These are phyloP conservation scores for Penicillium hesseltinei DNA, from an alignment of 2,329 filamentous ascomycete genomes.

Conservation along the genomic window DNA sequence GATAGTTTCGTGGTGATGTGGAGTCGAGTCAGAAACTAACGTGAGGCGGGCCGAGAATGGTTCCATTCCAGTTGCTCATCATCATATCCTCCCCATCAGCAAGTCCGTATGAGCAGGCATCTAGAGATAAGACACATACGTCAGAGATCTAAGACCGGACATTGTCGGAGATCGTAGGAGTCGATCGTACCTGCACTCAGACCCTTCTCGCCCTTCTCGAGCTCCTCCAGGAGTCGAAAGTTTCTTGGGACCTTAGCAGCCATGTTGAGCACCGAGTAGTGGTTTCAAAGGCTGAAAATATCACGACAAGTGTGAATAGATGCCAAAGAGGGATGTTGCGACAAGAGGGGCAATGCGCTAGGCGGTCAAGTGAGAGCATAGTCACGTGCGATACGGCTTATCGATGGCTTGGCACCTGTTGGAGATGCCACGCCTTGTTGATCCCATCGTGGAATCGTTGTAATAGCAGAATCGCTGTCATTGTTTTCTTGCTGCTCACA, in stretches of 20 bases:
- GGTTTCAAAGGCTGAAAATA: background rate
- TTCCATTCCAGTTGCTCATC: slow-evolving; percentile 99
- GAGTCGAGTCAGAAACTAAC: slow-evolving; percentile 54
- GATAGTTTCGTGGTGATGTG: slow-evolving; percentile 1
- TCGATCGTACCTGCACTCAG: slow-evolving; percentile 68
- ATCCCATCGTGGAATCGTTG: slow-evolving; percentile 15
- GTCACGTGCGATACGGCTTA: slow-evolving; percentile 28
- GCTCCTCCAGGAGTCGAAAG: slow-evolving; percentile 93
- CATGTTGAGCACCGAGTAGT: slow-evolving; percentile 42
- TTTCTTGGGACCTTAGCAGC: slow-evolving; percentile 84
- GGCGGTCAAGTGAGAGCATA: slow-evolving; percentile 3
- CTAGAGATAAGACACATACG: slow-evolving; percentile 47
- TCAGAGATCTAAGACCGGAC: slow-evolving; percentile 22
- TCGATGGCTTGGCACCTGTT: slow-evolving; percentile 21
- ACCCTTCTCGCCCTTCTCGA: slow-evolving; percentile 98
- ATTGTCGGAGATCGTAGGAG: slow-evolving; percentile 3
- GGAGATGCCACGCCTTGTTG: slow-evolving; percentile 27
- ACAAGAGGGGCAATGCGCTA: slow-evolving; percentile 23
- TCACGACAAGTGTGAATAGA: slow-evolving; percentile 1
- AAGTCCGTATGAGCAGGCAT: slow-evolving; percentile 95
- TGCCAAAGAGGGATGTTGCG: slow-evolving; percentile 4
- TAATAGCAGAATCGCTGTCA: slow-evolving; percentile 1
- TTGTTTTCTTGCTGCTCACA: background rate
- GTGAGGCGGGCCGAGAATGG: slow-evolving; percentile 92
- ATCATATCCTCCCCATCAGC: slow-evolving; percentile 90